Percentiles rank a stretch among this genome's conserved stretches.
Evolutionary conservation across 768 basidiomycete species (phyloP).

Genomic region (Boletus bicolor): DNA sequence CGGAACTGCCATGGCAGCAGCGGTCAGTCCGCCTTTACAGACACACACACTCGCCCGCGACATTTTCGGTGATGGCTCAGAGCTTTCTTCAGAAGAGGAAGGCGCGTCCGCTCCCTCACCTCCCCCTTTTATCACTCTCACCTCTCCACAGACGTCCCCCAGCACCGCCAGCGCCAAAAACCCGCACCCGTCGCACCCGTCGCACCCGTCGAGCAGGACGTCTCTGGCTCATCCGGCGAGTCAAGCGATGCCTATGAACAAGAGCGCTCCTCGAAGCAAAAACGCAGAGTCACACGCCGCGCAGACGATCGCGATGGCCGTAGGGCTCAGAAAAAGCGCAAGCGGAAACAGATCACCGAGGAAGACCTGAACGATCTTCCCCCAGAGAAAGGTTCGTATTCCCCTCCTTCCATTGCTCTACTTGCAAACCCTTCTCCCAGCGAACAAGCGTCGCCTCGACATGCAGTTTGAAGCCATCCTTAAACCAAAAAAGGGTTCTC

Average conservation of each 20-base stretch:
- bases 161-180: conserved; percentile 37
- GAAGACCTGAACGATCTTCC: conserved; percentile 66
- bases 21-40: conserved; percentile 1
- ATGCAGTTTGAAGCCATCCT: conserved; percentile 85
- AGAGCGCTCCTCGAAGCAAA: conserved; percentile 28
- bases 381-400: conserved; percentile 67
- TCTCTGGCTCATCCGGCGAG: conserved; percentile 37
- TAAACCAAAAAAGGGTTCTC: conserved; percentile 68
- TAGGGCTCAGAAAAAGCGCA: conserved; percentile 49
- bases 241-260: conserved; percentile 55
- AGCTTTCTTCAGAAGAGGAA: conserved; percentile 76
- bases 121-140: neutral
- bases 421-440: conserved; percentile 38
- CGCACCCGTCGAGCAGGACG: conserved; percentile 33
- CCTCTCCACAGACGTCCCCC: conserved; percentile 38
- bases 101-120: conserved; percentile 21
- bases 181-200: conserved; percentile 22
- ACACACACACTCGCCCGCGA: conserved; percentile 53
- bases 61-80: conserved; percentile 84
- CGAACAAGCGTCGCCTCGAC: conserved; percentile 72
- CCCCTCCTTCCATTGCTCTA: neutral
- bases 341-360: conserved; percentile 58
- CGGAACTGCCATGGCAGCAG: conserved; percentile 13
- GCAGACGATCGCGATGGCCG: conserved; percentile 42
- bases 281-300: conserved; percentile 33